phyloP scores from a whole-genome alignment of 371 early-diverging fungal species.

The Rozella allomycis region DNA sequence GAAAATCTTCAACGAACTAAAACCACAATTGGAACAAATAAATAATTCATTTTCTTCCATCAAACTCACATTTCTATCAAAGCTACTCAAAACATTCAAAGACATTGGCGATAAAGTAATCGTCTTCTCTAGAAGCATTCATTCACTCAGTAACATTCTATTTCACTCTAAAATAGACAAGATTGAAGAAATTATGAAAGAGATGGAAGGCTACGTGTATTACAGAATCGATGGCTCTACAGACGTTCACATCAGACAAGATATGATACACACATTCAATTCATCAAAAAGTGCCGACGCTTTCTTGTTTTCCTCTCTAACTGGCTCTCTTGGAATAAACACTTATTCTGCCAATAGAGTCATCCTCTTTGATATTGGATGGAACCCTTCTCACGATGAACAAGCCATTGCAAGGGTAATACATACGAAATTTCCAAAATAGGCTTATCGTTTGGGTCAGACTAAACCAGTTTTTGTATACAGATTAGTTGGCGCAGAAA shows the following conservation, averaged over 20 bases:
- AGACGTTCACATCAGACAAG: constrained; percentile 24
- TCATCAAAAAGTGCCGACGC: constrained; percentile 14
- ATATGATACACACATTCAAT: constrained; percentile 55
- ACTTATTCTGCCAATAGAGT: constrained; percentile 66
- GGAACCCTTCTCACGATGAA: constrained; percentile 85
- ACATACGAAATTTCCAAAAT: constrained; percentile 8
- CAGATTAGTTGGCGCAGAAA: constrained; percentile 23
- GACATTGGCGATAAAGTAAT: constrained; percentile 15
- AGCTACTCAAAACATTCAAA: constrained; percentile 10
- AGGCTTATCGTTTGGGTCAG: constrained; percentile 56
- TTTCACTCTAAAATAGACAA: too few relatives aligned
- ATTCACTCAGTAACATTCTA: too few relatives aligned
- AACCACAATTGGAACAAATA: constrained; percentile 12
- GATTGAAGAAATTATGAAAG: constrained; percentile 12
- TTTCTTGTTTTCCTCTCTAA: constrained; percentile 46
- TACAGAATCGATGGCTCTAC: constrained; percentile 19
- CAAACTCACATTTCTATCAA: constrained; percentile 15
- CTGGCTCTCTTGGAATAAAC: constrained; percentile 73
- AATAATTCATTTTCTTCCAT: constrained; percentile 12
- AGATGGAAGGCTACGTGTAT: constrained; percentile 4
- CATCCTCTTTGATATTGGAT: constrained; percentile 71
- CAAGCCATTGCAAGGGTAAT: constrained; percentile 62
- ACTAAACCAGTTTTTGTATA: constrained; percentile 46
- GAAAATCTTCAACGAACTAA: constrained; percentile 19
- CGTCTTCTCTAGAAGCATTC: constrained; percentile 19